These are phyloP conservation scores for Ogataea salicorniae DNA, from an alignment of 805 yeast genomes.

Conservation along the genomic window DNA sequence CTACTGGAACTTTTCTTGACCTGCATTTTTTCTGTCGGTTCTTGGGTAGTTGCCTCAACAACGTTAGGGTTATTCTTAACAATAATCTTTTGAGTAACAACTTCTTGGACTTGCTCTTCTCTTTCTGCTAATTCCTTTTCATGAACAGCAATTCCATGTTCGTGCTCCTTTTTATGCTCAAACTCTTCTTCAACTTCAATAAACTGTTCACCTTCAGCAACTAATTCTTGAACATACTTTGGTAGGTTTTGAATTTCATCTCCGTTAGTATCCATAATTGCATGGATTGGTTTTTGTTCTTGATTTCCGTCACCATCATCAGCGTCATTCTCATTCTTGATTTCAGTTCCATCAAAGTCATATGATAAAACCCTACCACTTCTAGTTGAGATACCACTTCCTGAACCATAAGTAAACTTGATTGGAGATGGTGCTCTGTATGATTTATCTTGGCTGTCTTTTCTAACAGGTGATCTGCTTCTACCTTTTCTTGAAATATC, in stretches of 20 bases:
- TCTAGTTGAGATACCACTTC: conserved; percentile 25
- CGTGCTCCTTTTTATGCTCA: conserved; percentile 3
- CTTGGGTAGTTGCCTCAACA: background rate
- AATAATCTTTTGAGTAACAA: background rate
- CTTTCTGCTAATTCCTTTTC: conserved; percentile 4
- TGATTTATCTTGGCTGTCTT: conserved; percentile 11
- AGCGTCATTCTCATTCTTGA: background rate
- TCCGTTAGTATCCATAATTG: conserved; percentile 5
- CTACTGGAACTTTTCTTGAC: background rate
- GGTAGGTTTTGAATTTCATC: conserved; percentile 14
- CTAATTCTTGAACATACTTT: conserved; percentile 18
- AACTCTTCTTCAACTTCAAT: conserved; percentile 18
- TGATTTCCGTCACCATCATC: no score
- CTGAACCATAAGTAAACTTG: conserved; percentile 6
- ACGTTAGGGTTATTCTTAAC: background rate
- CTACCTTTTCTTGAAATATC: conserved; percentile 8
- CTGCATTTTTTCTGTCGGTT: background rate
- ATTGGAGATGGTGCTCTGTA: conserved; percentile 21
- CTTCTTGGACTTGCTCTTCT: conserved; percentile 2
- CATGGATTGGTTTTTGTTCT: background rate
- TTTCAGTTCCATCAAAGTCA: conserved; percentile 20
- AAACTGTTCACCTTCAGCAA: conserved; percentile 27
- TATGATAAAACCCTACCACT: conserved; percentile 28
- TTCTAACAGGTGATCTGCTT: conserved; percentile 24
- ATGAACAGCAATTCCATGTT: conserved; percentile 4